Evolutionary conservation across 108 stramenopile species (phyloP).

Genomic region (Cylindrotheca closterium): DNA sequence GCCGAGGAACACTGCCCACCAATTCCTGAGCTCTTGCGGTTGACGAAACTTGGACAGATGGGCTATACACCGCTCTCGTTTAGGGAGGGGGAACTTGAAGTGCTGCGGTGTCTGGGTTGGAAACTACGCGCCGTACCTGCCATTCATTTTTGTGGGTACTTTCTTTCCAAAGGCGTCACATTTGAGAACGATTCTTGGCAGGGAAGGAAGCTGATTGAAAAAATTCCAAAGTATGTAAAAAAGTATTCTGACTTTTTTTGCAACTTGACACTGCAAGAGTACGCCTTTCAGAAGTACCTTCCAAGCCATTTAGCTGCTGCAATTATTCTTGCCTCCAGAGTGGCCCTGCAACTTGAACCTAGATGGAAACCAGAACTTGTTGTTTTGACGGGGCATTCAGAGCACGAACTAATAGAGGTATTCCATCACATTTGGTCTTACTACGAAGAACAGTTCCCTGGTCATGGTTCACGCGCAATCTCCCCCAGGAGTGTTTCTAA

Average conservation of each 20-base stretch:
- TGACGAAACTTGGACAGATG: conserved; percentile 72
- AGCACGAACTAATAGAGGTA: conserved; percentile 59
- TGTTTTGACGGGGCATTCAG: conserved; percentile 75
- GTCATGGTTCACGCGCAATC: conserved; percentile 77
- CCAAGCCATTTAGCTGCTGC: conserved; percentile 87
- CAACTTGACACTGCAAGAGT: conserved; percentile 91
- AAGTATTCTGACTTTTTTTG: conserved; percentile 95
- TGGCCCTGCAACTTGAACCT: conserved; percentile 81
- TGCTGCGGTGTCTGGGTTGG: conserved; percentile 76
- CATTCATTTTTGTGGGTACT: conserved; percentile 81
- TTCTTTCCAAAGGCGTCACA: conserved; percentile 71
- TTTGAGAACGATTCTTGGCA: conserved; percentile 87
- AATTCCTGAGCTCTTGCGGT: conserved; percentile 78
- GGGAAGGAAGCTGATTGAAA: conserved; percentile 75
- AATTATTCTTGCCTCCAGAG: conserved; percentile 75
- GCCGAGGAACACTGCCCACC: conserved; percentile 89
- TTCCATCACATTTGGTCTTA: conserved; percentile 86
- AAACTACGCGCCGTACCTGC: conserved; percentile 79
- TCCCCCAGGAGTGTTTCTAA: conserved; percentile 76
- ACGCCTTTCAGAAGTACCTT: conserved; percentile 84
- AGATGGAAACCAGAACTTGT: conserved; percentile 77
- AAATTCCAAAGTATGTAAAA: conserved; percentile 91
- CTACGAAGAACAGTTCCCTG: conserved; percentile 90
- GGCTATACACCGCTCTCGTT: conserved; percentile 83
- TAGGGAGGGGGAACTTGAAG: conserved; percentile 84